Evolutionary conservation across 169 alveolate species (phyloP), one percentile per base, ranked within the genome.

Genomic region (Plasmodium relictum): DNA sequence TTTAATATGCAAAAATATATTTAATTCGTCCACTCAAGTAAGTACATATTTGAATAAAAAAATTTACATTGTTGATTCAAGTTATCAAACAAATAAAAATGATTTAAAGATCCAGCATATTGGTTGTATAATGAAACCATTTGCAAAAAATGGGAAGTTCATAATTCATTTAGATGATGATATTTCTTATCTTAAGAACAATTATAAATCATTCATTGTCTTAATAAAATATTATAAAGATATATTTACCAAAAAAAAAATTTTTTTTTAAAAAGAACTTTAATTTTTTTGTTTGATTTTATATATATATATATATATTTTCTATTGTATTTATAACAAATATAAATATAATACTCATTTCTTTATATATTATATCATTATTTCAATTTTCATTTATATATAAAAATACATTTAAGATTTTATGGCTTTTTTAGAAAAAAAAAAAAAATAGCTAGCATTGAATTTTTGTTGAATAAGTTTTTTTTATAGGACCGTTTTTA

Each of bases 121-220:
- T 6, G 90, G 90, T 14, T 8, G 31, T 68, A 41, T 80, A 65
- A 45, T 54, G 6, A 70, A 70, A 39, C 72, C 90, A 12, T 80
- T 80, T 80, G 90, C 90, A 39, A 80, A 80, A 65, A 66, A 18
- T 66, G 90, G 90, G 4, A 80, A 80, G 20, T 66, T 66, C 58
- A 5, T 66, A 39, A 80, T 50, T 18, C 68, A 26, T n/a, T 80
- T 80, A 66, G 83, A 80, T 61, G 90, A 80, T 0, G 90, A 80
- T 18, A 68, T 80, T 42, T 80, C 80, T 12, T 9, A 20, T 68
- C 18, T 80, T 41, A 10, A 59, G 50, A 45, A 80, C 16, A 68
- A 68, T 8, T 52, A 5, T 41, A 80, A 65, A 12, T 80, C 73
- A 7, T 80, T 39, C 8, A 70, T 66, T 10, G n/a, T 80, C 2